Evolutionary conservation across 768 basidiomycete genomes (phyloP).

Genomic region (Phanerodontia chrysosporium): DNA sequence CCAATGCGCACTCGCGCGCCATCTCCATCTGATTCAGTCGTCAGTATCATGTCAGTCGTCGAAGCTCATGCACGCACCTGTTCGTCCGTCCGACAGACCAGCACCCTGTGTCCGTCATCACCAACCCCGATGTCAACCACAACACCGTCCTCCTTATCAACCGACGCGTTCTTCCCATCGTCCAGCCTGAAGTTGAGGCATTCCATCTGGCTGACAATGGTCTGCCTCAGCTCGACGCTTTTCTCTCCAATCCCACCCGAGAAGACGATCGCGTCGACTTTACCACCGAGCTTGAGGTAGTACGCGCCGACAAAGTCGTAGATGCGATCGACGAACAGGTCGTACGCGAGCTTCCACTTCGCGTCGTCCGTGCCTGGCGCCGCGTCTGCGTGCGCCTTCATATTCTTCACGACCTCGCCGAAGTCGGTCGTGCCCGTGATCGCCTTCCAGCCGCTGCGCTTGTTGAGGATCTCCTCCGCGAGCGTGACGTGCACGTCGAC

Average conservation of each 20-base stretch:
- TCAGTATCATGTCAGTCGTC: not conserved
- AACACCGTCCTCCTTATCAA: conserved; percentile 32
- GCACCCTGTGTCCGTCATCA: conserved; percentile 15
- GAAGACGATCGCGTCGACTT: conserved; percentile 79
- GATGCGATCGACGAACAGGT: conserved; percentile 76
- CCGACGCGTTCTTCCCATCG: conserved; percentile 38
- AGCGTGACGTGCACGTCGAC: conserved; percentile 53
- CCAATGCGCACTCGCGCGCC: conserved; percentile 14
- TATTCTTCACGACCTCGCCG: conserved; percentile 50
- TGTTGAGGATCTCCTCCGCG: conserved; percentile 74
- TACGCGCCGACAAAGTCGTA: conserved; percentile 71
- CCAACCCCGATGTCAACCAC: conserved; percentile 44
- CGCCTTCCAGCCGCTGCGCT: conserved; percentile 73
- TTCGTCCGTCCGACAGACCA: conserved; percentile 20
- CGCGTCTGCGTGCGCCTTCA: conserved; percentile 10
- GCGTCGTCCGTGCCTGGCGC: conserved; percentile 21
- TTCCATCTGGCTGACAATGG: conserved; percentile 46
- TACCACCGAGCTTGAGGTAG: conserved; percentile 62
- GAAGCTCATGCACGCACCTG: conserved; percentile 3
- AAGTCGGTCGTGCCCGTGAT: conserved; percentile 83
- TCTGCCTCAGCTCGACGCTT: conserved; percentile 54
- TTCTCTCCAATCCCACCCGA: conserved; percentile 87
- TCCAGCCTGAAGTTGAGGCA: conserved; percentile 66
- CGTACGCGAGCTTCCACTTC: conserved; percentile 59
- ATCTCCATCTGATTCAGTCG: conserved; percentile 17